Evolutionary conservation across 345 rosid species (phyloP).

Genomic region (Lepidium sativum): DNA sequence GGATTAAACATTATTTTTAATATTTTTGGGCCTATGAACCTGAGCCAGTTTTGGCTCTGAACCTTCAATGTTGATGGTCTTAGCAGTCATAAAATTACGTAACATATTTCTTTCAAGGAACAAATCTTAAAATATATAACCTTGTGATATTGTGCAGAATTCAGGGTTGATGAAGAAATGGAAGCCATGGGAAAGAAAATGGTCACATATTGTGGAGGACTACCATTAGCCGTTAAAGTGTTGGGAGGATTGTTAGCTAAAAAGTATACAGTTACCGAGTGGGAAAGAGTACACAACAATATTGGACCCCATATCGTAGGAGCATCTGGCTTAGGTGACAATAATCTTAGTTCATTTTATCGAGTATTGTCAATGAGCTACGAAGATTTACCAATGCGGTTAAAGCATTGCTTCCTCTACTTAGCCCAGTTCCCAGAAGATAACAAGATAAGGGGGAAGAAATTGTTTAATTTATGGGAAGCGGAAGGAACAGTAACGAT

Average conservation of each 20-base stretch:
- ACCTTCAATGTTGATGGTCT: too few species aligned
- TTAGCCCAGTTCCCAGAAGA: conserved; percentile 16
- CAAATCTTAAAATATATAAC: not conserved
- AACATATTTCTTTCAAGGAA: not conserved
- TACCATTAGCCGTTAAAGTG: conserved; percentile 11
- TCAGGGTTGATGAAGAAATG: not conserved
- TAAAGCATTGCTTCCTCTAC: conserved; percentile 23
- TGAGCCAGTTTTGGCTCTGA: too few species aligned
- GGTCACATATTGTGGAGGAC: conserved; percentile 10
- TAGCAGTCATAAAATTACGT: not conserved
- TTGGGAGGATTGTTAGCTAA: conserved; percentile 14
- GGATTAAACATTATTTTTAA: too few species aligned
- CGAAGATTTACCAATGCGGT: not conserved
- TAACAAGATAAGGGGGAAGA: conserved; percentile 7
- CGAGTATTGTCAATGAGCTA: conserved; percentile 11
- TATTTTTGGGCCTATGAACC: too few species aligned
- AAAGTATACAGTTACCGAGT: not conserved
- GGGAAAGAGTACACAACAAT: conserved; percentile 9
- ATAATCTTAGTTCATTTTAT: not conserved
- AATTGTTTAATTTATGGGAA: conserved; percentile 27
- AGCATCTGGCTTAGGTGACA: not conserved
- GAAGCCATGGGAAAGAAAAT: conserved; percentile 3
- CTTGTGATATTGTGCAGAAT: not conserved
- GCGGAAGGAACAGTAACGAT: conserved; percentile 25
- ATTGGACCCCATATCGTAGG: not conserved